Base-by-base conservation (phyloP, 768 basidiomycete species). In the Crassisporium funariophilum region DNA sequence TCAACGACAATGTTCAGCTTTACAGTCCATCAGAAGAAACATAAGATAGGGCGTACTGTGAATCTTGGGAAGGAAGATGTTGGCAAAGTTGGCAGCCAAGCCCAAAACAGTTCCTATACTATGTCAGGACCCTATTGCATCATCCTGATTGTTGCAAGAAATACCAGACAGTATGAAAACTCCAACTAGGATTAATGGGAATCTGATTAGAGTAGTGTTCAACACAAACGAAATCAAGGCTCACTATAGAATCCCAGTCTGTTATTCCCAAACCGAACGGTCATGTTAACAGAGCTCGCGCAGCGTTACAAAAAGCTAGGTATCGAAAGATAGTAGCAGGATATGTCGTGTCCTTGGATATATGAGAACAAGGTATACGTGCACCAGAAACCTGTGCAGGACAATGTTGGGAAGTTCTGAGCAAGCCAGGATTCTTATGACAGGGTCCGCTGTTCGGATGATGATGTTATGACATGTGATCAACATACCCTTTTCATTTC, bases 1-100 rank as follows among this genome's bases (percentile, higher is more conserved):
- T 50, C 16, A 12, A 23, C n/a, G 11, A 9, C 12, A 15, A 13
- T 15, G 36, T 35, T 31, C 23, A 21, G 33, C 19, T 41, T 20
- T 20, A 35, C 50, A 25, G 35, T 20, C 44, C 38, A 36, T 25
- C 20, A 41, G 24, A 43, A 13, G 25, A 21, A 5, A 38, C 20
- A 42, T 22, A 19, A 41, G 20, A 11, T 12, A 56, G 22, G 12
- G 68, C 82, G 41, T 58, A 90, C 89, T 71, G 60, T 83, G 81
- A 19, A 83, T 62, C 36, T 72, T 64, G 0, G 89, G 86, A 21
- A 89, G 70, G 64, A 91, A 90, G 35, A 83, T 61, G 39, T 47
- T 73, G 1, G 83, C 86, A 54, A 90, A 81, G 64, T 88, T 79
- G 10, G 78, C 81, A 2, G 82, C 71, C 17, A 91, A 62, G 8